These are phyloP conservation scores for Tardiomyces depauwii DNA, from an alignment of 1,139 yeast species.

Conservation along the genomic window DNA sequence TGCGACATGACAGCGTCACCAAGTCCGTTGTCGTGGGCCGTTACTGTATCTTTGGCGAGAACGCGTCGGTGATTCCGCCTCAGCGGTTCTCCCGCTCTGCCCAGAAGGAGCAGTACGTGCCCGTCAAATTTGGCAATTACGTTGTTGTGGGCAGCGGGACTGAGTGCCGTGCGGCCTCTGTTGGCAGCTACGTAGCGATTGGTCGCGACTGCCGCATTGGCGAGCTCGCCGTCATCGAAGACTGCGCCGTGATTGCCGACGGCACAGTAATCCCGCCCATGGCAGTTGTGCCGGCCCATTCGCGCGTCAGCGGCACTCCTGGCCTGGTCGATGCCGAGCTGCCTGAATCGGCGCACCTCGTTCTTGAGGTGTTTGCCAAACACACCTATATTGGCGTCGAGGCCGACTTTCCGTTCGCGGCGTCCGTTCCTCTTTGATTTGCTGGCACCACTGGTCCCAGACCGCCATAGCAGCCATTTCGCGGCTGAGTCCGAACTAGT, in stretches of 20 bases:
- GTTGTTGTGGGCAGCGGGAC: slow-evolving; percentile 40
- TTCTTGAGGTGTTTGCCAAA: slow-evolving; percentile 17
- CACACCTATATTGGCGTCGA: not conserved
- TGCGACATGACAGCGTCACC: slow-evolving; percentile 21
- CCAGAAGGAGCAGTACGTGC: slow-evolving; percentile 15
- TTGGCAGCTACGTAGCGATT: slow-evolving; percentile 38
- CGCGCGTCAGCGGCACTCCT: slow-evolving; percentile 33
- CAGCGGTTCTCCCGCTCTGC: slow-evolving; percentile 3
- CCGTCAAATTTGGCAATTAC: slow-evolving; percentile 46
- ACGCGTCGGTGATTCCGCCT: slow-evolving; percentile 9
- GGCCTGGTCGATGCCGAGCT: slow-evolving; percentile 16
- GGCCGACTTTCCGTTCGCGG: not conserved
- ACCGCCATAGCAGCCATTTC: no score
- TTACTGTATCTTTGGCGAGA: slow-evolving; percentile 26
- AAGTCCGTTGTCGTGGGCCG: slow-evolving; percentile 43
- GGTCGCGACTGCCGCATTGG: slow-evolving; percentile 52
- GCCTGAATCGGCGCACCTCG: slow-evolving; percentile 27
- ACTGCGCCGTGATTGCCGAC: slow-evolving; percentile 44
- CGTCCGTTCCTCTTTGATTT: not conserved
- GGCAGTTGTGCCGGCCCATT: slow-evolving; percentile 49
- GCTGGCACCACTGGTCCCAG: no score
- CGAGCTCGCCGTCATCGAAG: slow-evolving; percentile 43
- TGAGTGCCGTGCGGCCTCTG: slow-evolving; percentile 29
- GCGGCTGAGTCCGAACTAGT: no score
- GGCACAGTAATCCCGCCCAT: slow-evolving; percentile 43